Conservation (phyloP, 768 basidiomycete genomes). For the Trametes cingulata region DNA sequence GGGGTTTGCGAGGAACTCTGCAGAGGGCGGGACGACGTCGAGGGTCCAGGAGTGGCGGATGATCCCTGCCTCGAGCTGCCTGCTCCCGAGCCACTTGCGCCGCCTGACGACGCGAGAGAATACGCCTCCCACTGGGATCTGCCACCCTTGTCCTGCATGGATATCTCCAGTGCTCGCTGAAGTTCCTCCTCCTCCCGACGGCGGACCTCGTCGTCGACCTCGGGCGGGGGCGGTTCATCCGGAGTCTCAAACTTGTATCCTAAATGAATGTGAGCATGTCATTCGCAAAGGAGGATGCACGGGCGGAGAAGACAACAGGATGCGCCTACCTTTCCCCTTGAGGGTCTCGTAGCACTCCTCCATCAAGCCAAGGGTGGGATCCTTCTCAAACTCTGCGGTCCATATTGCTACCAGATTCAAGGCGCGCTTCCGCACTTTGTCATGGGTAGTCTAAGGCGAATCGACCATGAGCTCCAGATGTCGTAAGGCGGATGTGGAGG, state of each 20-base stretch:
- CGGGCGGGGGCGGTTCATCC: conserved; percentile 63
- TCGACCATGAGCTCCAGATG: neutral
- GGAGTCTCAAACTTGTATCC: conserved; percentile 72
- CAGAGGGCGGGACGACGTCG: conserved; percentile 9
- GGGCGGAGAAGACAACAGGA: neutral
- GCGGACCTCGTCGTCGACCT: conserved; percentile 76
- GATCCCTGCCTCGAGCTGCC: conserved; percentile 23
- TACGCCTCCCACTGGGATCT: conserved; percentile 55
- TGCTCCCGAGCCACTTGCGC: conserved; percentile 37
- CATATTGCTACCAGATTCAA: conserved; percentile 76
- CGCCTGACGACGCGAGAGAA: conserved; percentile 37
- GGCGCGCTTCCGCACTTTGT: conserved; percentile 80
- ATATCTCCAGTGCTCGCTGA: conserved; percentile 88
- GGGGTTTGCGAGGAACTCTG: conserved; percentile 33
- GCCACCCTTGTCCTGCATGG: conserved; percentile 90
- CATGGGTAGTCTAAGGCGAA: conserved; percentile 74
- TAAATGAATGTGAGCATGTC: conserved; percentile 29
- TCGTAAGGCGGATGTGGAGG: neutral
- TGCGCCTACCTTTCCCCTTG: conserved; percentile 74
- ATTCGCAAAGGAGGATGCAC: neutral
- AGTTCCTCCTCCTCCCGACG: conserved; percentile 93
- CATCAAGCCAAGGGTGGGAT: conserved; percentile 84
- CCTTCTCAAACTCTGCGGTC: conserved; percentile 81
- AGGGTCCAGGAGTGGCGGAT: conserved; percentile 10
- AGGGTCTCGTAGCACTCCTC: conserved; percentile 83